phyloP scores from a whole-genome alignment of 345 rosid species.

The Odontarrhena argentea region DNA sequence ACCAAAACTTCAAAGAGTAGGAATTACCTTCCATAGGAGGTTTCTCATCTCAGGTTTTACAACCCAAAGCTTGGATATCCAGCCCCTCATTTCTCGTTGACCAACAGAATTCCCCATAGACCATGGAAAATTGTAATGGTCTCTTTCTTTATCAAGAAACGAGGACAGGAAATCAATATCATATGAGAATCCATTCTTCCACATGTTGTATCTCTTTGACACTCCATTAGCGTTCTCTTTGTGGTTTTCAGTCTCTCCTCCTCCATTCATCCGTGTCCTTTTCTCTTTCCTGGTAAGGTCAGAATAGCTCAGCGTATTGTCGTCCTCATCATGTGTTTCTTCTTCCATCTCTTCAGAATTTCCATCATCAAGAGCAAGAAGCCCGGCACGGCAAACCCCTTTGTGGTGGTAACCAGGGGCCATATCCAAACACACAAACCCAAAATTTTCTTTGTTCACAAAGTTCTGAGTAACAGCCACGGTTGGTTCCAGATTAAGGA shows the following conservation, averaged over 20 bases:
- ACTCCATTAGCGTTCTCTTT: constrained; percentile 42
- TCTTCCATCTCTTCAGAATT: constrained; percentile 45
- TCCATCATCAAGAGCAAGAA: constrained; percentile 74
- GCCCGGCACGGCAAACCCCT: constrained; percentile 94
- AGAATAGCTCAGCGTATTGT: constrained; percentile 50
- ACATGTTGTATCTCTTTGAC: constrained; percentile 48
- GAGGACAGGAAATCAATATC: constrained; percentile 63
- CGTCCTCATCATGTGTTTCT: constrained; percentile 38
- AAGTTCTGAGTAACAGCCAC: constrained; percentile 95
- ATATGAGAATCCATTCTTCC: constrained; percentile 68
- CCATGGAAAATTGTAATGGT: constrained; percentile 91
- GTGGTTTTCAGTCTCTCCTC: constrained; percentile 41
- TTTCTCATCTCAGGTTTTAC: constrained; percentile 75
- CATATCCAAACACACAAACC: constrained; percentile 90
- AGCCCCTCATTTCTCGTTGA: constrained; percentile 92
- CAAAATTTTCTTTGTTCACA: constrained; percentile 77
- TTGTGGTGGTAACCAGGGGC: constrained; percentile 96
- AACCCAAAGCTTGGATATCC: constrained; percentile 86
- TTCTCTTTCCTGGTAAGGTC: constrained; percentile 83
- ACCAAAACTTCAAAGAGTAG: constrained; percentile 5
- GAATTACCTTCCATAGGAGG: constrained; percentile 82
- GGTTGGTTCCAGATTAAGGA: constrained; percentile 85
- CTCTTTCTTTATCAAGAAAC: constrained; percentile 80
- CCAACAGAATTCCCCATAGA: constrained; percentile 83
- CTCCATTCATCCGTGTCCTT: constrained; percentile 52